Percentiles rank a stretch among this genome's conserved stretches.
Evolutionary conservation across 345 rosid species (phyloP).

Genomic region (Gossypium ekmanianum): DNA sequence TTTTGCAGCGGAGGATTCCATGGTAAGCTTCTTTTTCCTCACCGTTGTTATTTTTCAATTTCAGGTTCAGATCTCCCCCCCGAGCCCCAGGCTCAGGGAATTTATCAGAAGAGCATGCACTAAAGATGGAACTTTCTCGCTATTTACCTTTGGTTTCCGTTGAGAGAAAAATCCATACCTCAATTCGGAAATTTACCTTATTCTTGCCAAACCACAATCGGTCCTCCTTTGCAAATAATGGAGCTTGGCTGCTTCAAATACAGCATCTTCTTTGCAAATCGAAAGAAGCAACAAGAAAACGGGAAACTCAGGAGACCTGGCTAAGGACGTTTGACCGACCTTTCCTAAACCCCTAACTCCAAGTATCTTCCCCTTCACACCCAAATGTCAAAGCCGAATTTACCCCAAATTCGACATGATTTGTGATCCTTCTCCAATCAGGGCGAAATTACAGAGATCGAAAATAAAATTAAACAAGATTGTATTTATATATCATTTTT

Average conservation of each 20-base stretch:
- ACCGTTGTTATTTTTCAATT: background rate
- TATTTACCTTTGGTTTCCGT: background rate
- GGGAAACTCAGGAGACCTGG: conserved; percentile 4
- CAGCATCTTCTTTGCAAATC: conserved; percentile 38
- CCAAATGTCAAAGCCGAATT: background rate
- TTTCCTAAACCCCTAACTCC: conserved; percentile 1
- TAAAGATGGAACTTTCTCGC: background rate
- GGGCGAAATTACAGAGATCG: background rate
- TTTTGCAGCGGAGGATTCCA: conserved; percentile 21
- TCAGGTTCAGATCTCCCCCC: conserved; percentile 53
- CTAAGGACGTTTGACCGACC: conserved; percentile 1
- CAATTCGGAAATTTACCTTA: conserved; percentile 4
- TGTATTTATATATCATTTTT: background rate
- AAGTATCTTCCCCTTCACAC: conserved; percentile 3
- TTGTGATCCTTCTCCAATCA: background rate
- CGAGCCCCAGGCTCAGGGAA: conserved; percentile 80
- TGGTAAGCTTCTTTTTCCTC: conserved; percentile 3
- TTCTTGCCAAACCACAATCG: conserved; percentile 16
- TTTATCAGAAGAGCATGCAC: conserved; percentile 50
- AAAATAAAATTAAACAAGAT: background rate
- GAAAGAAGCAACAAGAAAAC: background rate
- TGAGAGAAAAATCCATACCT: background rate
- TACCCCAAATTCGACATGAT: background rate
- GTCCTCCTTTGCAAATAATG: conserved; percentile 38
- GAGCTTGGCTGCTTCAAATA: conserved; percentile 79